Percentiles rank a stretch among this genome's conserved stretches.
Evolutionary conservation across 352 stramenopile species (phyloP).

Genomic region (Globisporangium okanoganense): DNA sequence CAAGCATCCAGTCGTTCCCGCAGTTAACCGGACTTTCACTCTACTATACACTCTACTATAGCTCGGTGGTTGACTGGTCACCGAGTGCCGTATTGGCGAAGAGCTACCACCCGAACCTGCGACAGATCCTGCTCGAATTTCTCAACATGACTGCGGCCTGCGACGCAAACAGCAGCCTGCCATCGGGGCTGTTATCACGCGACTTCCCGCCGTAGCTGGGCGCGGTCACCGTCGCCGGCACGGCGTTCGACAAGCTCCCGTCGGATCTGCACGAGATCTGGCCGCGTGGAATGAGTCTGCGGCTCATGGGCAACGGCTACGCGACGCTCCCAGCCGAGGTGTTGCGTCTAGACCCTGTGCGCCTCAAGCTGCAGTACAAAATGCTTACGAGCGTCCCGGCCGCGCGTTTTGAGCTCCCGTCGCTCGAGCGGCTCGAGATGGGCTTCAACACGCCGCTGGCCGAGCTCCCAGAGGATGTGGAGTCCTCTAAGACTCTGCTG

Average conservation of each 20-base stretch:
- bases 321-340: not conserved
- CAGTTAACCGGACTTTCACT: not conserved
- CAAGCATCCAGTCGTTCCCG: conserved; percentile 1
- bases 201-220: conserved; percentile 6
- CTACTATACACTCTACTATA: not conserved
- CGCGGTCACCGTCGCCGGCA: not conserved
- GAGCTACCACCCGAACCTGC: not conserved
- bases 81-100: not conserved
- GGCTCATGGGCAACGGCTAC: not conserved
- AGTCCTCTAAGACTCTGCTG: not conserved
- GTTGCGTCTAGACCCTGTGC: not conserved
- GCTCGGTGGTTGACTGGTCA: not conserved
- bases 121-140: not conserved
- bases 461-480: not conserved
- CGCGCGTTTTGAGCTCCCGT: conserved; percentile 3
- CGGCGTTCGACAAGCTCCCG: conserved; percentile 4
- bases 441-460: not conserved
- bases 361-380: not conserved
- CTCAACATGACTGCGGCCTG: not conserved
- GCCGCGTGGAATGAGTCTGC: not conserved
- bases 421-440: conserved; percentile 1
- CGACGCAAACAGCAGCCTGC: not conserved
- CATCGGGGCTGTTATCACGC: not conserved
- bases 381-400: not conserved
- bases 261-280: conserved; percentile 16